phyloP scores from a whole-genome alignment of 129 eudicot species.

The Dittrichia graveolens region DNA sequence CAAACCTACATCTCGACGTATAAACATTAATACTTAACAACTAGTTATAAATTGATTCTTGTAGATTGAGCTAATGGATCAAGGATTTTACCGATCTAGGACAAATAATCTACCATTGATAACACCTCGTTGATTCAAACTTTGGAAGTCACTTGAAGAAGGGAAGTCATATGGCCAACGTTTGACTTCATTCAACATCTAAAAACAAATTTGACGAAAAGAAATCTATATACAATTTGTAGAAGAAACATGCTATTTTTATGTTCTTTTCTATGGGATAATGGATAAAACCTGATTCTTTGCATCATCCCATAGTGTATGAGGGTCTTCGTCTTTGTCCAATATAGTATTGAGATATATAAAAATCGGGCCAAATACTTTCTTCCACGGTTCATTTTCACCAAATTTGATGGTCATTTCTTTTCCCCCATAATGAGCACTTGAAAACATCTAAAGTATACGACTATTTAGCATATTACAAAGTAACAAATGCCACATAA shows the following conservation, averaged over 20 bases:
- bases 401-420: conserved; percentile 61
- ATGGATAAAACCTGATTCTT: conserved; percentile 48
- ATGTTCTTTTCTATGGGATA: too few species aligned
- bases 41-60: background rate
- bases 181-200: conserved; percentile 54
- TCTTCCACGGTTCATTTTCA: conserved; percentile 82
- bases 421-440: conserved; percentile 82
- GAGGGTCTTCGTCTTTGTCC: conserved; percentile 35
- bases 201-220: background rate
- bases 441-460: conserved; percentile 56
- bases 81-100: conserved; percentile 53
- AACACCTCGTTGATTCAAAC: conserved; percentile 56
- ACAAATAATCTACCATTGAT: conserved; percentile 66
- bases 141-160: conserved; percentile 68
- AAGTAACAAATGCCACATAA: background rate
- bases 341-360: conserved; percentile 62
- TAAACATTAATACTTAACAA: too few species aligned
- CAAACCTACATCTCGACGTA: conserved; percentile 13
- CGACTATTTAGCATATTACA: background rate
- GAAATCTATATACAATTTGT: too few species aligned
- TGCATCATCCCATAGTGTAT: conserved; percentile 71
- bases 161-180: conserved; percentile 80
- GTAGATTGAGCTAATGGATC: too few species aligned
- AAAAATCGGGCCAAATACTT: conserved; percentile 87
- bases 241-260: too few species aligned